phyloP scores from a whole-genome alignment of 2,329 filamentous ascomycete genomes.

The Tolypocladium amazonense region DNA sequence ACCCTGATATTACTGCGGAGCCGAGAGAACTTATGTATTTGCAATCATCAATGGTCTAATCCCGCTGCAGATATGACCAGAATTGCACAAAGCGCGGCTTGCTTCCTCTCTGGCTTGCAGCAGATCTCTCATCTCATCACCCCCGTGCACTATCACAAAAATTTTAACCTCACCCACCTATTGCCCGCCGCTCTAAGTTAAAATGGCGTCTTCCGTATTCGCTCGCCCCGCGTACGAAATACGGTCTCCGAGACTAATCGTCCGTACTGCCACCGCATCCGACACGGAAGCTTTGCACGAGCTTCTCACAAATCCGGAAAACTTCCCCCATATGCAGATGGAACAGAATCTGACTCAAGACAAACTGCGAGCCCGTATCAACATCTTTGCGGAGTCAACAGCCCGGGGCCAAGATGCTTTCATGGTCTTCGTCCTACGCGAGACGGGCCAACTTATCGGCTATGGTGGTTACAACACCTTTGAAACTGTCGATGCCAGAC shows the following conservation, averaged over 20 bases:
- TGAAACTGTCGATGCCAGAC: neutral
- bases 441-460: neutral
- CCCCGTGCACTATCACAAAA: too few relatives aligned
- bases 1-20: too few relatives aligned
- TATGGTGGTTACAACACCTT: neutral
- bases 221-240: neutral
- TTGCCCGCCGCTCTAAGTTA: neutral
- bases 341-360: neutral
- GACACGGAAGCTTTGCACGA: neutral
- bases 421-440: neutral
- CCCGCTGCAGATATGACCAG: too few relatives aligned
- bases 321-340: neutral
- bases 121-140: too few relatives aligned
- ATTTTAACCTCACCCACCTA: too few relatives aligned
- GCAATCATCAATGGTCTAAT: too few relatives aligned
- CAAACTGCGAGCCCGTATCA: neutral
- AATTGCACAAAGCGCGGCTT: too few relatives aligned
- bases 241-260: neutral
- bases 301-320: neutral
- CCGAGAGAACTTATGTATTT: too few relatives aligned
- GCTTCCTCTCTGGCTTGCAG: too few relatives aligned
- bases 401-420: neutral
- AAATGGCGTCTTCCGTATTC: neutral
- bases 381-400: neutral
- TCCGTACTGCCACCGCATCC: neutral